phyloP scores from a whole-genome alignment of 2,329 filamentous ascomycete genomes.

The Chrysosporium queenslandicum region DNA sequence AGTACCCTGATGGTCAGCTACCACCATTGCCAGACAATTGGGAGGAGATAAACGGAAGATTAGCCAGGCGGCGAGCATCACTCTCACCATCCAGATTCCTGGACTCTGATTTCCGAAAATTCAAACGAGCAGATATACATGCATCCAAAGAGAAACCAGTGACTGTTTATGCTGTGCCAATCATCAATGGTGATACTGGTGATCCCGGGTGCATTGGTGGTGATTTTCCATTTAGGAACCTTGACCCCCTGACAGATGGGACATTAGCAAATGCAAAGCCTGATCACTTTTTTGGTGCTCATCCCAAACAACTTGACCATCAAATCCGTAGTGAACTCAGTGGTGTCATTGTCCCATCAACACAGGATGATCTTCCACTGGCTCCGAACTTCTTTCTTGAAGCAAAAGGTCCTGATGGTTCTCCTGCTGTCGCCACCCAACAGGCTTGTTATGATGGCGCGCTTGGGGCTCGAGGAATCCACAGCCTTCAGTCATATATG shows the following conservation, averaged over 20 bases:
- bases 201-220: slow-evolving; percentile 20
- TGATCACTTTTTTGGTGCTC: slow-evolving; percentile 26
- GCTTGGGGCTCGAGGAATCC: slow-evolving; percentile 31
- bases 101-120: slow-evolving; percentile 23
- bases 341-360: slow-evolving; percentile 24
- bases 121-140: slow-evolving; percentile 22
- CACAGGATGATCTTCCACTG: slow-evolving; percentile 10
- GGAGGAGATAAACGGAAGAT: slow-evolving; percentile 23
- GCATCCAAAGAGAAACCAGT: slow-evolving; percentile 30
- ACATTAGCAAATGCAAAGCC: slow-evolving; percentile 21
- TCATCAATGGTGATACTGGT: slow-evolving; percentile 14
- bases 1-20: slow-evolving; percentile 20
- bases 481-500: slow-evolving; percentile 31
- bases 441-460: slow-evolving; percentile 34
- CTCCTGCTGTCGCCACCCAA: slow-evolving; percentile 23
- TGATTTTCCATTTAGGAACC: slow-evolving; percentile 28
- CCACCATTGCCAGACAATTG: slow-evolving; percentile 25
- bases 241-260: slow-evolving; percentile 29
- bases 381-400: slow-evolving; percentile 31
- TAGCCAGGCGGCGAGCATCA: slow-evolving; percentile 24
- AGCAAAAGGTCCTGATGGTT: slow-evolving; percentile 31
- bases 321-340: slow-evolving; percentile 22
- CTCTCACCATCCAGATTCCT: slow-evolving; percentile 32
- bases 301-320: slow-evolving; percentile 23
- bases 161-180: slow-evolving; percentile 26